phyloP scores from a whole-genome alignment of 306 rosid species.

The Trifolium fragiferum region DNA sequence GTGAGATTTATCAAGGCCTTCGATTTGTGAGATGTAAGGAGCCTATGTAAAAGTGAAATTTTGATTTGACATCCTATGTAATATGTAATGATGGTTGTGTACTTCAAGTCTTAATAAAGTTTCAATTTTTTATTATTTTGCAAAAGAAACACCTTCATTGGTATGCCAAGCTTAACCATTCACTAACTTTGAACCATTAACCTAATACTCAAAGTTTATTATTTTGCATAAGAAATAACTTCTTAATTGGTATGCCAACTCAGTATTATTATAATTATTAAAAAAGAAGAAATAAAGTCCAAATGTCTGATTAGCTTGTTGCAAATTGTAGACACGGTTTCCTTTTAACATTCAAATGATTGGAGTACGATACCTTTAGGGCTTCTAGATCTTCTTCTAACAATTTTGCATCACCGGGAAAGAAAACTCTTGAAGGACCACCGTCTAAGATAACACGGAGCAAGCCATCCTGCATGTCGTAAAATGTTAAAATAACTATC shows the following conservation, averaged over 20 bases:
- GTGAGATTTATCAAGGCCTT: constrained; percentile 4
- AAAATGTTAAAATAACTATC: constrained; percentile 38
- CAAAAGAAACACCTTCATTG: background rate
- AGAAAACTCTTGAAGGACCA: constrained; percentile 81
- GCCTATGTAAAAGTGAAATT: background rate
- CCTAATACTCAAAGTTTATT: background rate
- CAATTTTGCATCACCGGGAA: constrained; percentile 69
- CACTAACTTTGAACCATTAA: constrained; percentile 25
- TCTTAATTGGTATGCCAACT: background rate
- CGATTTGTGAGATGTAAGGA: background rate
- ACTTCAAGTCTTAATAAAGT: background rate
- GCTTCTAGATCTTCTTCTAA: constrained; percentile 93
- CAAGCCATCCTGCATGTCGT: constrained; percentile 79
- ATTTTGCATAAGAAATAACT: too few relatives aligned
- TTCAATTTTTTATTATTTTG: background rate
- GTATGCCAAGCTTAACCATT: background rate
- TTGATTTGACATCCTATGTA: too few relatives aligned
- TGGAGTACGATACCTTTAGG: constrained; percentile 67
- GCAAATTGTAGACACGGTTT: constrained; percentile 31
- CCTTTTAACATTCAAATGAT: constrained; percentile 32
- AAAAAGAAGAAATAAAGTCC: background rate
- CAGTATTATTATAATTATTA: background rate
- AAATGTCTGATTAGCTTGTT: constrained; percentile 9
- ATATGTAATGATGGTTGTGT: background rate
- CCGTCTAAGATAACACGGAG: constrained; percentile 93